Conservation (phyloP, 495 filamentous ascomycete genomes). For the Lophiostoma macrostomum region DNA sequence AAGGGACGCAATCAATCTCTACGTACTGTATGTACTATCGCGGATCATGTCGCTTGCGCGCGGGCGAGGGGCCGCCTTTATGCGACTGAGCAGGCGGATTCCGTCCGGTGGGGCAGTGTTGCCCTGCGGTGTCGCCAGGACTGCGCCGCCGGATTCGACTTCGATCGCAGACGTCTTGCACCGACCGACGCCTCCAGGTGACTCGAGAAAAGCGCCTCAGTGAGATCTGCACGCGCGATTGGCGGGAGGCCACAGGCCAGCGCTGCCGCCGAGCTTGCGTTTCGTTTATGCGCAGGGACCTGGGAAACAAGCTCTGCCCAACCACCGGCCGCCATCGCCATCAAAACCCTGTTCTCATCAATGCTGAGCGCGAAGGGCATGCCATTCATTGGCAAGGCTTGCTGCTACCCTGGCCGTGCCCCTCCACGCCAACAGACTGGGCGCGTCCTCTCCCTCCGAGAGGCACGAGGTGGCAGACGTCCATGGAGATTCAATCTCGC, state of each 20-base stretch:
- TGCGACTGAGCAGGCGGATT: background rate
- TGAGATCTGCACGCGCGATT: slow-evolving; percentile 1
- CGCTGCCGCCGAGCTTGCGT: slow-evolving; percentile 5
- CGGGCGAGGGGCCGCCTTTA: background rate
- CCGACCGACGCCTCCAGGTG: too few relatives aligned
- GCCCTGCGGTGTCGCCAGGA: too few relatives aligned
- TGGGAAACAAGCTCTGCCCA: background rate
- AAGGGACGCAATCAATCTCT: background rate
- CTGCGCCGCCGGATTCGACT: too few relatives aligned
- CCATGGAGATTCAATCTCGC: too few relatives aligned
- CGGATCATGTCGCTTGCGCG: too few relatives aligned
- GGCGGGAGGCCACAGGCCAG: background rate
- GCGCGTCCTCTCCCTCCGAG: slow-evolving; percentile 15
- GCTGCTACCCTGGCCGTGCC: slow-evolving; percentile 1
- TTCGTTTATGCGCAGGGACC: slow-evolving; percentile 5
- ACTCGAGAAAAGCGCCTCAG: too few relatives aligned
- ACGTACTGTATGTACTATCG: too few relatives aligned
- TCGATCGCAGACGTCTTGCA: too few relatives aligned
- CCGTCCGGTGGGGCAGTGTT: too few relatives aligned
- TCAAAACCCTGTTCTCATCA: background rate
- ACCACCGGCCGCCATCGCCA: background rate
- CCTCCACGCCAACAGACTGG: slow-evolving; percentile 5
- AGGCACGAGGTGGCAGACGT: slow-evolving; percentile 10
- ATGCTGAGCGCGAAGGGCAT: background rate
- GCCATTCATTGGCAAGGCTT: background rate